Conservation (phyloP, 2,329 filamentous ascomycete genomes). For the Aspergillus persii region DNA sequence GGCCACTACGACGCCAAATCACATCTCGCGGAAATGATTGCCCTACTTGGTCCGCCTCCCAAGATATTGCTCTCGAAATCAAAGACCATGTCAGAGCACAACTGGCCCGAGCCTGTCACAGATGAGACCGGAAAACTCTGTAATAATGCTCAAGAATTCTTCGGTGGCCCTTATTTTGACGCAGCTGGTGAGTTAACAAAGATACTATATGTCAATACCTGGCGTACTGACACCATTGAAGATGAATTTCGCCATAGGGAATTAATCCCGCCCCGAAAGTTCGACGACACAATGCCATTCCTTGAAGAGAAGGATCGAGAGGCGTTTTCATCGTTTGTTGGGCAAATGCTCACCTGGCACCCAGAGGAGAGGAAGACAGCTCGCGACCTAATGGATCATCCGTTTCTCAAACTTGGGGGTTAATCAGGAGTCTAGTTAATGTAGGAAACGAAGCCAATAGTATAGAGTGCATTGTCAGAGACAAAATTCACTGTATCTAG, state of each 20-base stretch:
- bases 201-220: constrained; percentile 1
- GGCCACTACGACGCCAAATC: constrained; percentile 30
- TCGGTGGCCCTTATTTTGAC: constrained; percentile 27
- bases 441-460: no score
- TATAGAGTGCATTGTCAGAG: no score
- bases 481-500: no score
- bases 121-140: constrained; percentile 15
- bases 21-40: constrained; percentile 43
- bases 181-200: constrained; percentile 15
- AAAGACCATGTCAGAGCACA: constrained; percentile 10
- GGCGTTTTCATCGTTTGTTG: constrained; percentile 32
- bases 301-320: constrained; percentile 31
- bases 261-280: constrained; percentile 21
- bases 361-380: constrained; percentile 37
- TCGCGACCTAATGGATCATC: constrained; percentile 35
- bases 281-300: constrained; percentile 24
- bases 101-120: constrained; percentile 17
- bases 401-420: constrained; percentile 25
- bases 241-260: constrained; percentile 22
- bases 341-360: constrained; percentile 36
- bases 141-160: constrained; percentile 18
- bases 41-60: constrained; percentile 37
- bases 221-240: constrained; percentile 13
- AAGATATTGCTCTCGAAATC: constrained; percentile 24
- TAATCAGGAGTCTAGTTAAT: no score